These are phyloP conservation scores for Vaccinium corymbosum DNA, from an alignment of 148 eudicot genomes.

Conservation along the genomic window DNA sequence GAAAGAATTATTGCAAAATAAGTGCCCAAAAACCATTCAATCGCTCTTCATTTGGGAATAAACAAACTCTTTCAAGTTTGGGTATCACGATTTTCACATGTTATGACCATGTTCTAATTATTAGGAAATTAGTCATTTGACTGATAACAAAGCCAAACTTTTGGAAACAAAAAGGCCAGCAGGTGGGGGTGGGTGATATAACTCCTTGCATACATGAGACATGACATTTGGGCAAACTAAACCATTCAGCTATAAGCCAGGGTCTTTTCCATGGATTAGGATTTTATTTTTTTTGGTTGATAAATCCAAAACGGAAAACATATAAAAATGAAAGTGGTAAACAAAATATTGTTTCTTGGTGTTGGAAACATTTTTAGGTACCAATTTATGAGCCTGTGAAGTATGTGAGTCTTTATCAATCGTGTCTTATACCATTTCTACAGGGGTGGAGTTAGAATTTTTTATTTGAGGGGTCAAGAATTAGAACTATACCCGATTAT, in stretches of 20 bases:
- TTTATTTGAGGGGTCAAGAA: no score
- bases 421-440: no score
- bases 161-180: neutral
- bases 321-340: neutral
- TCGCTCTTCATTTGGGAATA: neutral
- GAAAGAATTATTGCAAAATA: no score
- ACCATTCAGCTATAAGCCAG: neutral
- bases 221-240: neutral
- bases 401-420: neutral
- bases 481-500: no score
- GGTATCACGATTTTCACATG: neutral
- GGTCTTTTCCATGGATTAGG: neutral
- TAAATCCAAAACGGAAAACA: neutral
- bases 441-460: no score
- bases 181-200: neutral
- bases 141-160: constrained; percentile 1
- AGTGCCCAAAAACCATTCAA: no score
- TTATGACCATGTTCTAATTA: neutral
- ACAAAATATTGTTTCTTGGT: neutral
- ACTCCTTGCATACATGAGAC: neutral
- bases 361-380: neutral
- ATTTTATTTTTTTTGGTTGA: neutral
- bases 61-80: neutral
- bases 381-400: neutral
- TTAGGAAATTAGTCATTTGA: neutral